Percentiles rank a stretch among this genome's conserved stretches.
Conservation (phyloP, 768 basidiomycete species). For the Mycena rosella region DNA sequence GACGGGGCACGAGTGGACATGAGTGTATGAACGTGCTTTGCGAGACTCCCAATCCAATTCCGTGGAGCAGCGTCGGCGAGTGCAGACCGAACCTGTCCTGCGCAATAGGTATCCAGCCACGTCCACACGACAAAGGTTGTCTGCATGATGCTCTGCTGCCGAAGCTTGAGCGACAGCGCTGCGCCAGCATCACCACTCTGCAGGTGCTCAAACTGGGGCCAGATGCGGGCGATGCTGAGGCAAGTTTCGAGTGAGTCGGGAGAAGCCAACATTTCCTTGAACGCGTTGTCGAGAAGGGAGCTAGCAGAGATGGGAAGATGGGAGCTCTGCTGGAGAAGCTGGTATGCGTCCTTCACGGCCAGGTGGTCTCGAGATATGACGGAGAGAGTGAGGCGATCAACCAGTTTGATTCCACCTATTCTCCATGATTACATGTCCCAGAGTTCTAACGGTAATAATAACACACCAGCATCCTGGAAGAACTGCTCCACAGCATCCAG, state of each 20-base stretch:
- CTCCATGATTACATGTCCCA: no score
- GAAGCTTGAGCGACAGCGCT: neutral
- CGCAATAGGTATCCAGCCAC: conserved; percentile 2
- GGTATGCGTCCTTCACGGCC: no score
- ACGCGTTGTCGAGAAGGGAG: neutral
- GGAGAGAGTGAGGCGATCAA: no score
- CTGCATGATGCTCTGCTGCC: neutral
- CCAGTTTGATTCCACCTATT: no score
- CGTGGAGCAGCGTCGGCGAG: neutral
- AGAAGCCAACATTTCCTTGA: neutral
- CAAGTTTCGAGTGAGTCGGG: conserved; percentile 1
- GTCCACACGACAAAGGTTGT: neutral
- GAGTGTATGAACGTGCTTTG: conserved; percentile 4
- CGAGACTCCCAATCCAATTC: neutral
- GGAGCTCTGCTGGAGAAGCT: no score
- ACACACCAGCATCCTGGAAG: no score
- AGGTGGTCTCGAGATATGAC: no score
- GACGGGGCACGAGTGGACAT: neutral
- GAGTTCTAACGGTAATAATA: no score
- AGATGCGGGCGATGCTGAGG: neutral
- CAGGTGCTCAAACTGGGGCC: neutral
- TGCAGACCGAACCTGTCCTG: neutral
- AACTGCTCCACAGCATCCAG: no score
- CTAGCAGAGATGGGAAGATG: no score
- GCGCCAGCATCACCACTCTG: neutral